Evolutionary conservation across 139 green algal species (phyloP).

Genomic region (Chlamydomonas urium): DNA sequence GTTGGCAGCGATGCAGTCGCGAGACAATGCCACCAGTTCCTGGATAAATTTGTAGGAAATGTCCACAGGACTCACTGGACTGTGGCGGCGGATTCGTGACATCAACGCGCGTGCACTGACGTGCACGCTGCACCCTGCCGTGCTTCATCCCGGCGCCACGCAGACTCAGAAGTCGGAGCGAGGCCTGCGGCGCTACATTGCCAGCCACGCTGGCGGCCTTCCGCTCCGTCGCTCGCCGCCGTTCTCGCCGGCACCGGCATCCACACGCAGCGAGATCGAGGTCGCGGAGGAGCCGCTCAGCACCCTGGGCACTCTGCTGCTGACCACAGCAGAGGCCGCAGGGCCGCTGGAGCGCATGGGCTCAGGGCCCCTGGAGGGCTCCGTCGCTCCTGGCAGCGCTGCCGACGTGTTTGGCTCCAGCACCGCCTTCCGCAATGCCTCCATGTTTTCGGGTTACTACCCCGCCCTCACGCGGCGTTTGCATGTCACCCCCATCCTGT

Average conservation of each 20-base stretch:
- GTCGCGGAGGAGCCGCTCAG: background rate
- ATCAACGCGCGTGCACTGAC: no score
- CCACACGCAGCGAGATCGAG: background rate
- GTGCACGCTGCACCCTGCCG: background rate
- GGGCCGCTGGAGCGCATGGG: no score
- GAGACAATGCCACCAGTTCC: no score
- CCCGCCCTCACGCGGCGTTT: slow-evolving; percentile 7
- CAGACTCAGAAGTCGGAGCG: slow-evolving; percentile 8
- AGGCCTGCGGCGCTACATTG: background rate
- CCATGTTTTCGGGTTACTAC: slow-evolving; percentile 7
- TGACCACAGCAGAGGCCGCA: no score
- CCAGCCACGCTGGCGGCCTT: background rate
- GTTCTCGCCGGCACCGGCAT: background rate
- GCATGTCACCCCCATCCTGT: slow-evolving; percentile 8
- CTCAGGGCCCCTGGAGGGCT: no score
- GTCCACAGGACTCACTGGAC: no score
- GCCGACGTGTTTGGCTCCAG: background rate
- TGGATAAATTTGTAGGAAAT: no score
- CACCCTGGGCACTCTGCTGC: no score
- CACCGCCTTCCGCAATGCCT: background rate
- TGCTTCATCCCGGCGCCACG: background rate
- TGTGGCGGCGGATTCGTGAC: no score
- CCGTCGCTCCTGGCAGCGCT: background rate
- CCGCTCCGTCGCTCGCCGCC: no score
- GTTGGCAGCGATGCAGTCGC: background rate